Evolutionary conservation across 768 basidiomycete species (phyloP), one percentile per base, ranked within the genome.

Genomic region (Podaxis rugospora): DNA sequence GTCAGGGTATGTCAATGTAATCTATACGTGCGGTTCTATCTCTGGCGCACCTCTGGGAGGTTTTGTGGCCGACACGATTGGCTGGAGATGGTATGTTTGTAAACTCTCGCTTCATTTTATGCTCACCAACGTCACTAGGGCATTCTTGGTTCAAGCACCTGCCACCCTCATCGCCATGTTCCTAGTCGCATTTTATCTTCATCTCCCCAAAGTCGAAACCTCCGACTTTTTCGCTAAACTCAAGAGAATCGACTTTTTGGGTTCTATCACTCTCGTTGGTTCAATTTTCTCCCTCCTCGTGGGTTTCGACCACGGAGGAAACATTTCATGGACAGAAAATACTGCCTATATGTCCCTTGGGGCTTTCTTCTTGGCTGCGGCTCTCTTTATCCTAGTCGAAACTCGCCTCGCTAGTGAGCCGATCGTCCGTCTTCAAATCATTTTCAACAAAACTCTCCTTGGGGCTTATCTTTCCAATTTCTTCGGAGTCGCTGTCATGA

Each of bases 11-110:
- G 68, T 83, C 3, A 88, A 87, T 66, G 79, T 88, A 37, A 76
- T 87, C 2, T 88, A 77, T 59, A 82, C 86, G 0, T 70, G 75
- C 10, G 88, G 88, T 6, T 82, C 82, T 25, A 80, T 82, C 1
- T 72, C 76, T 0, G 88, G 88, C 10, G 86, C 86, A 2, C 86
- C 87, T 2, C 69, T 87, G 0, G 87, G 87, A 6, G 87, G 87
- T 6, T 76, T 82, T 46, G 70, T 89, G 1, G 78, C 83, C 0
- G 87, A 89, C 65, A 81, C 72, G 6, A 81, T 87, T 44, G 86
- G 87, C 2, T 89, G 88, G 88, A 44, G 42, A 44, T 44, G 42
- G 42, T 32, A 32, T 9, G 32, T 32, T 32, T 32, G 32, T 32
- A 9, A 32, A 9, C 32, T 32, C 32, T 32, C 7, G 32, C 32